Conservation (phyloP, 2,329 filamentous ascomycete genomes). For the Fusarium hostae region DNA sequence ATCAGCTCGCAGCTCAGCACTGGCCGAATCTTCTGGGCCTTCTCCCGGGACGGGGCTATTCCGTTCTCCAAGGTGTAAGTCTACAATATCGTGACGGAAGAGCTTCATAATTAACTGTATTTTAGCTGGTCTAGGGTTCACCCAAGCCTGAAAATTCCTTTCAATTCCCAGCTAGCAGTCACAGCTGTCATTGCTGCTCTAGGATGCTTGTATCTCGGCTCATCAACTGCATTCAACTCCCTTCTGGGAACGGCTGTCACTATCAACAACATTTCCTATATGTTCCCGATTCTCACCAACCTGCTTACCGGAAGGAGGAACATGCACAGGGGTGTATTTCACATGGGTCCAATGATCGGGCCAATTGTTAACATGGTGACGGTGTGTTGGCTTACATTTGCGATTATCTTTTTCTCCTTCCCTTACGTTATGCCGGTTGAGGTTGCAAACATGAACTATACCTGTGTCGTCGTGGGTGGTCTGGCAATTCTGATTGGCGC, state of each 20-base stretch:
- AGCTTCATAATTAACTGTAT: fast-evolving
- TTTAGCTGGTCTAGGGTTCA: slow-evolving; percentile 9
- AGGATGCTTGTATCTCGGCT: slow-evolving; percentile 1
- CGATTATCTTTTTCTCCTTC: slow-evolving; percentile 10
- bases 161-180: background rate
- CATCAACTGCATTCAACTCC: slow-evolving; percentile 10
- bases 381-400: background rate
- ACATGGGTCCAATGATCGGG: background rate
- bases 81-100: fast-evolving
- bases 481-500: background rate
- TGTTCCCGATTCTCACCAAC: slow-evolving; percentile 11
- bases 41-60: slow-evolving; percentile 2
- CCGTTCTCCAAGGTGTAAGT: background rate
- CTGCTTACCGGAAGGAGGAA: background rate
- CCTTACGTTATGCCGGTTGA: slow-evolving; percentile 12
- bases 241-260: slow-evolving; percentile 7
- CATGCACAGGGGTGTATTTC: slow-evolving; percentile 6
- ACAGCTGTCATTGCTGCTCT: background rate
- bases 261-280: slow-evolving; percentile 3
- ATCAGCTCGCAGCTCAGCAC: slow-evolving; percentile 13
- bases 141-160: background rate
- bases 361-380: background rate
- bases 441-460: slow-evolving; percentile 13
- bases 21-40: slow-evolving; percentile 11
- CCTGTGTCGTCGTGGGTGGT: slow-evolving; percentile 1